Conservation (phyloP, 2,329 filamentous ascomycete genomes). For the Alternaria hordeiaustralica region DNA sequence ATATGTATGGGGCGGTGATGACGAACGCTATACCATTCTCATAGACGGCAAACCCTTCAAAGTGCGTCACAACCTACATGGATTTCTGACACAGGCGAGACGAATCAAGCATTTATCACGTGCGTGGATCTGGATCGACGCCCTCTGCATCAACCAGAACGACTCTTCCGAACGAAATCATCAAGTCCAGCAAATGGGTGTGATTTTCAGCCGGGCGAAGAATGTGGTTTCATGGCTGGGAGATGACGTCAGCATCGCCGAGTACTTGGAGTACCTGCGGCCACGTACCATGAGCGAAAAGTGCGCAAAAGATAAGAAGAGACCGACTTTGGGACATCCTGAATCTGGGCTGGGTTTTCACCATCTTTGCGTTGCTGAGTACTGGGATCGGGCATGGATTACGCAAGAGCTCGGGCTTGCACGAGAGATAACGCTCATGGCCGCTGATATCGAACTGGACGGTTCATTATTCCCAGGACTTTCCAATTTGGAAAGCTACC, state of each 20-base stretch:
- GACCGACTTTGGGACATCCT: background rate
- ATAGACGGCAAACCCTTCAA: background rate
- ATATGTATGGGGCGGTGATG: slow-evolving; percentile 9
- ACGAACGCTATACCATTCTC: background rate
- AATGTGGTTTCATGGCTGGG: background rate
- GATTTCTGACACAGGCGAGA: background rate
- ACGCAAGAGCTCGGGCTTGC: slow-evolving; percentile 5
- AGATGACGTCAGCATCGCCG: background rate
- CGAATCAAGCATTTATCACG: background rate
- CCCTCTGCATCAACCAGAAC: slow-evolving; percentile 8
- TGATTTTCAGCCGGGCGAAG: background rate
- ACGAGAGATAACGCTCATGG: background rate
- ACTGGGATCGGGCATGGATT: slow-evolving; percentile 9
- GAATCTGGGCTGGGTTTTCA: background rate
- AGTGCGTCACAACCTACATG: slow-evolving; percentile 6
- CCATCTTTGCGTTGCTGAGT: background rate
- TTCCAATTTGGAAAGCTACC: background rate
- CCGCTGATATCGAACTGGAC: background rate
- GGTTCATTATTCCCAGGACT: background rate
- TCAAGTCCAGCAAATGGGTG: background rate
- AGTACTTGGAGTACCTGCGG: background rate
- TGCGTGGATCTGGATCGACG: slow-evolving; percentile 8
- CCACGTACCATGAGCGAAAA: background rate
- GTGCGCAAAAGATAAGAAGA: background rate
- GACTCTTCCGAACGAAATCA: background rate